Conservation (phyloP, 2,329 filamentous ascomycete species). For the Sporothrix mexicana region DNA sequence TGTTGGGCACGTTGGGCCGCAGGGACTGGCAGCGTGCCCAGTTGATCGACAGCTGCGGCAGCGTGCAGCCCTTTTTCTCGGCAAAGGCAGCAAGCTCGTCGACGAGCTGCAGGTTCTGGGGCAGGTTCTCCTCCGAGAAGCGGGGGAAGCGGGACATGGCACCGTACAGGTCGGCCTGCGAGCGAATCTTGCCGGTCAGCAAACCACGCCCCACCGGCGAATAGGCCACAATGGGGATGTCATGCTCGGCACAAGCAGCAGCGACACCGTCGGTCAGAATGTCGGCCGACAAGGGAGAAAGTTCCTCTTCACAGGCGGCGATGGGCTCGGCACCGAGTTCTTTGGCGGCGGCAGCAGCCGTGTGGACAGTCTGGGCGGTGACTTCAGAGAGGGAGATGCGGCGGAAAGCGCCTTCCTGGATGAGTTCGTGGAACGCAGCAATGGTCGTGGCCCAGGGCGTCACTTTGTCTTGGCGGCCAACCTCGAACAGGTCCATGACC, state of each 20-base stretch:
- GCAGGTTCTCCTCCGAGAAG: slow-evolving; percentile 58
- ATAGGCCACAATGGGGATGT: slow-evolving; percentile 62
- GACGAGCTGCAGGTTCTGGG: slow-evolving; percentile 57
- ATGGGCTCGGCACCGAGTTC: slow-evolving; percentile 42
- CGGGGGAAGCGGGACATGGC: slow-evolving; percentile 47
- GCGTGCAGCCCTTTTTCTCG: slow-evolving; percentile 54
- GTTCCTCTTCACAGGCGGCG: slow-evolving; percentile 59
- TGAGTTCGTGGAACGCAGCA: slow-evolving; percentile 54
- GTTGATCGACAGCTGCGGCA: slow-evolving; percentile 60
- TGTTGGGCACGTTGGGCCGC: slow-evolving; percentile 46
- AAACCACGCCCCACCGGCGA: slow-evolving; percentile 59
- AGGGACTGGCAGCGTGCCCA: slow-evolving; percentile 57
- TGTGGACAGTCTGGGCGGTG: slow-evolving; percentile 55
- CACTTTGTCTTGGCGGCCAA: slow-evolving; percentile 60
- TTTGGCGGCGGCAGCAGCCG: slow-evolving; percentile 49
- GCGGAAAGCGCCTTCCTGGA: slow-evolving; percentile 56
- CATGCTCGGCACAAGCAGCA: slow-evolving; percentile 55
- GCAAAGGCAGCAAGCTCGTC: slow-evolving; percentile 55
- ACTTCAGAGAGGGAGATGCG: slow-evolving; percentile 56
- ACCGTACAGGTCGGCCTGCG: slow-evolving; percentile 22
- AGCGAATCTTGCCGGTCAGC: slow-evolving; percentile 25
- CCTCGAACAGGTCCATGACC: slow-evolving; percentile 64
- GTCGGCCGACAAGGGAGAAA: slow-evolving; percentile 57
- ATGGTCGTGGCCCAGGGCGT: slow-evolving; percentile 54
- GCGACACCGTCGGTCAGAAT: slow-evolving; percentile 58